Evolutionary conservation across 23 red algal genomes (phyloP).

Genomic region (Gracilaria gracilis): DNA sequence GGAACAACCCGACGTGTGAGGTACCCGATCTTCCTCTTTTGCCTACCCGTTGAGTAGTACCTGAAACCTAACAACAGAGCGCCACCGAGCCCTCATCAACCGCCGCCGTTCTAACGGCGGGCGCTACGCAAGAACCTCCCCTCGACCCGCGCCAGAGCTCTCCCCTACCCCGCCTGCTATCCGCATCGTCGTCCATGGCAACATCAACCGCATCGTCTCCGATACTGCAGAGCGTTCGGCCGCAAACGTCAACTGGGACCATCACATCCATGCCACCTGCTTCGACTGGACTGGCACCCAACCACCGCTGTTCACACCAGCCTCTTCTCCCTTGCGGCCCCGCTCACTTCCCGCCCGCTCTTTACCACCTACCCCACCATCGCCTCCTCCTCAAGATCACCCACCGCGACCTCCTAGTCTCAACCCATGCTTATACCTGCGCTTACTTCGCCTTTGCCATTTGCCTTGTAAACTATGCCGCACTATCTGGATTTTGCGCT

Average conservation of each 20-base stretch:
- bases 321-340: neutral
- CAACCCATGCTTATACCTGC: neutral
- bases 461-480: neutral
- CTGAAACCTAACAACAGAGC: no score
- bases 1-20: no score
- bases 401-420: neutral
- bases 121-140: neutral
- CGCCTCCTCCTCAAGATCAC: neutral
- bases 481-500: neutral
- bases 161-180: conserved; percentile 4
- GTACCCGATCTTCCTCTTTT: no score
- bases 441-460: neutral
- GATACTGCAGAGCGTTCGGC: conserved; percentile 28
- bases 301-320: conserved; percentile 5
- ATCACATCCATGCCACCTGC: conserved; percentile 16
- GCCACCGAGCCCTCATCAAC: conserved; percentile 11
- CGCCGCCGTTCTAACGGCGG: conserved; percentile 21
- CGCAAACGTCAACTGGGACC: conserved; percentile 52
- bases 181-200: conserved; percentile 23
- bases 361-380: neutral
- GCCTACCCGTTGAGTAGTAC: no score
- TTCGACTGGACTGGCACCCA: conserved; percentile 44
- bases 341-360: neutral
- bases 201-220: conserved; percentile 47
- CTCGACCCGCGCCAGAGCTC: neutral